These are phyloP conservation scores for Fusarium oxysporum DNA, from an alignment of 2,329 filamentous ascomycete species.

Conservation along the genomic window DNA sequence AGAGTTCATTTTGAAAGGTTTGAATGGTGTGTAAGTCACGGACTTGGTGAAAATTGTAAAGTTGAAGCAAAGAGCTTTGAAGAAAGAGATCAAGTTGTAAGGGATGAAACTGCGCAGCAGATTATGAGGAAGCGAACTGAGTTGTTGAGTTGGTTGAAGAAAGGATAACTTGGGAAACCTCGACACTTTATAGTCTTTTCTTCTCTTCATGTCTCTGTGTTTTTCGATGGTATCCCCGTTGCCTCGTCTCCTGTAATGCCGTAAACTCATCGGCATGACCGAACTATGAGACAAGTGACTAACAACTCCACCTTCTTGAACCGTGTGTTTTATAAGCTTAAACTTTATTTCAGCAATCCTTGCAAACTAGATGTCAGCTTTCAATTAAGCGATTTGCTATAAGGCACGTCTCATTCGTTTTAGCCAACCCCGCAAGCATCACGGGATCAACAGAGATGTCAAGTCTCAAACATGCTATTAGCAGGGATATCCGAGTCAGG, in stretches of 20 bases:
- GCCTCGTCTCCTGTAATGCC: not conserved
- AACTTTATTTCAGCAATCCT: not conserved
- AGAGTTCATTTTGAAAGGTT: not conserved
- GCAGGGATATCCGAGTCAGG: not conserved
- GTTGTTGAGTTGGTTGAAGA: not conserved
- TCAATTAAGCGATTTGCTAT: not conserved
- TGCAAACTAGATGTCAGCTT: not conserved
- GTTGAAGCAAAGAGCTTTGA: not conserved
- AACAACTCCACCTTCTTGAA: not conserved
- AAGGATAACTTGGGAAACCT: fast-evolving
- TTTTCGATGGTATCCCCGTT: fast-evolving
- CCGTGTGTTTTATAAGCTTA: slow-evolving; percentile 4
- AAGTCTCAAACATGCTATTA: not conserved
- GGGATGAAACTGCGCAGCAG: not conserved
- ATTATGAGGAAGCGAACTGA: not conserved
- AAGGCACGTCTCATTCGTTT: not conserved
- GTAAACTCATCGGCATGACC: not conserved
- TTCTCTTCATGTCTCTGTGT: fast-evolving
- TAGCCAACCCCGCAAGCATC: not conserved
- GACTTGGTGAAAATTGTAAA: not conserved
- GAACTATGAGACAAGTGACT: not conserved
- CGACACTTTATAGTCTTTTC: not conserved
- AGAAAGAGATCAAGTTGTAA: not conserved
- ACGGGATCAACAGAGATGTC: not conserved
- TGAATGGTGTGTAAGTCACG: not conserved